phyloP scores from a whole-genome alignment of 2,329 filamentous ascomycete genomes.

The Endoconidiophora laricicola region DNA sequence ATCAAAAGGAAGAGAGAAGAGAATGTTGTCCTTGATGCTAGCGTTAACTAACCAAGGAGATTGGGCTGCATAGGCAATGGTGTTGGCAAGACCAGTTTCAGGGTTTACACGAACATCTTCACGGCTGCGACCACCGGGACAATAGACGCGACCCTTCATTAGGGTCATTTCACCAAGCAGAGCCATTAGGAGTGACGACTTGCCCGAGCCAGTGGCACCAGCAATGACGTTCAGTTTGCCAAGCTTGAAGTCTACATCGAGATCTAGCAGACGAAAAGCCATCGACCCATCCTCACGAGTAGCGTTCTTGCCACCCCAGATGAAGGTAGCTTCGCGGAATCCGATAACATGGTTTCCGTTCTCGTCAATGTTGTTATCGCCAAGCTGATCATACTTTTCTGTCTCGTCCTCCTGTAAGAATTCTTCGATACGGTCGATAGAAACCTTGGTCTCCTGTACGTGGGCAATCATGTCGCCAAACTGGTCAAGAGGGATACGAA shows the following conservation, averaged over 20 bases:
- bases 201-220: conserved; percentile 84
- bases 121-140: conserved; percentile 72
- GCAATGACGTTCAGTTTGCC: conserved; percentile 85
- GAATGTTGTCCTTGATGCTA: conserved; percentile 87
- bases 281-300: conserved; percentile 48
- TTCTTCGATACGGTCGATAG: conserved; percentile 87
- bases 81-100: conserved; percentile 74
- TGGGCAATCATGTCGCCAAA: conserved; percentile 97
- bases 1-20: conserved; percentile 71
- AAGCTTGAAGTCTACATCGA: conserved; percentile 68
- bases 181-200: conserved; percentile 91
- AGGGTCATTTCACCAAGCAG: conserved; percentile 91
- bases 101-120: conserved; percentile 72
- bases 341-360: conserved; percentile 62
- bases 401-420: conserved; percentile 90
- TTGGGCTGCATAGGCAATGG: conserved; percentile 89
- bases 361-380: conserved; percentile 50
- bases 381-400: conserved; percentile 79
- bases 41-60: conserved; percentile 95
- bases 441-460: conserved; percentile 93
- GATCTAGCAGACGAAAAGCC: conserved; percentile 66
- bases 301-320: conserved; percentile 64
- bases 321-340: conserved; percentile 69
- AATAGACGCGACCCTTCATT: conserved; percentile 60
- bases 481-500: conserved; percentile 86